Base-by-base conservation (phyloP, 1,139 yeast species). In the Yamadazyma kanchanaburiensis region DNA sequence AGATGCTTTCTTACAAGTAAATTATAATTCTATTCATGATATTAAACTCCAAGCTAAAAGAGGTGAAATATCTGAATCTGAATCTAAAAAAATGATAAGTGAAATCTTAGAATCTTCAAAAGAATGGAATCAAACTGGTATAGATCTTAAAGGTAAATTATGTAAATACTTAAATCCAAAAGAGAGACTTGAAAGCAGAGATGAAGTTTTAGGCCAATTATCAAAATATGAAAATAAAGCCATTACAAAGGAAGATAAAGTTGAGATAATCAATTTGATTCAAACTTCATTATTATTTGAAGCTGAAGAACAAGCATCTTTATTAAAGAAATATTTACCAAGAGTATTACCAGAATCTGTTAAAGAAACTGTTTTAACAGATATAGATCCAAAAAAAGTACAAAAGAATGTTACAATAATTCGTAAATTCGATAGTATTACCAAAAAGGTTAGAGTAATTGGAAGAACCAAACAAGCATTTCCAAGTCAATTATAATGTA, bases 1-100 rank as follows among this genome's bases (percentile, higher is more conserved):
- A 26, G 86, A 82, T 30, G 79, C 89, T 8, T 65, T 64, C 36
- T 60, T 61, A 27, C 83, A 80, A 40, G 70, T 82, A 2, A 69
- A 77, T 12, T 73, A 56, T 55, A 70, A 69, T 44, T 53, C 67
- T 35, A 45, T 69, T n/a, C 73, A 74, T 41, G 74, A 72, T 27
- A 47, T 70, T 27, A 62, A 66, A 32, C 60, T 83, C 37, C 53
- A 64, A 12, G 38, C 52, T 8, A 57, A 55, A 37, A 63, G 66
- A 48, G 66, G 64, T 18, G 66, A 66, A 39, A 46, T 74, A 22
- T 32, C 55, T 2, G 46, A 46, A 21, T 64, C 53, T 8, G 64
- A 61, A 22, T 46, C 46, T 12, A 53, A 51, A 9, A 31, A 41
- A 2, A 34, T 43, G 18, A 44, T 48, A 10, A 30, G 42, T 2